phyloP scores from a whole-genome alignment of 352 stramenopile genomes.

The Globisporangium megalacanthum region DNA sequence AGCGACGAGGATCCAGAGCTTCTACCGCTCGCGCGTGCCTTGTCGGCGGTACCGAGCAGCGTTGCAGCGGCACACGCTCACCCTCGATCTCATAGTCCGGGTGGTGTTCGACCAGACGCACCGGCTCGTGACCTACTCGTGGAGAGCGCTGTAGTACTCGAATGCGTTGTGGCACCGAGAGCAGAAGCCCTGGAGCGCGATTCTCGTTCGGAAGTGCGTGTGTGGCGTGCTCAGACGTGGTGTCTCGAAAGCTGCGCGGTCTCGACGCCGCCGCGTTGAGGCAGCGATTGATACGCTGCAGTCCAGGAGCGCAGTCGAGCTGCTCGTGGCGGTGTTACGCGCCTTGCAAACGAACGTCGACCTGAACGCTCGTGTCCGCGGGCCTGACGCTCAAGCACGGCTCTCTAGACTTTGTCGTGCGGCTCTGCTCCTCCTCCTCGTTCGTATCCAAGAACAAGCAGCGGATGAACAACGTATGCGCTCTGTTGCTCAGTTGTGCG shows the following conservation, averaged over 20 bases:
- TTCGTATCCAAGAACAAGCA: slow-evolving; percentile 24
- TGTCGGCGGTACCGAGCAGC: slow-evolving; percentile 34
- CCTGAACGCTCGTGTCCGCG: slow-evolving; percentile 23
- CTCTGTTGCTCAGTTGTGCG: slow-evolving; percentile 6
- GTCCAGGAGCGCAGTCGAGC: slow-evolving; percentile 24
- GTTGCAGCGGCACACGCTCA: slow-evolving; percentile 34
- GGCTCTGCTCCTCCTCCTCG: slow-evolving; percentile 49
- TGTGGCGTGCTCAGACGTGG: slow-evolving; percentile 37
- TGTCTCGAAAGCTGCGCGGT: slow-evolving; percentile 27
- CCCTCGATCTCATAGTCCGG: slow-evolving; percentile 39
- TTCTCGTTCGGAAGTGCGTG: slow-evolving; percentile 39
- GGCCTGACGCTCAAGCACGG: slow-evolving; percentile 30
- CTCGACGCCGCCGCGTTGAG: slow-evolving; percentile 28
- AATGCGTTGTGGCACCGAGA: slow-evolving; percentile 46
- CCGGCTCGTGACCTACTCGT: slow-evolving; percentile 22
- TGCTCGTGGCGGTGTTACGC: slow-evolving; percentile 28
- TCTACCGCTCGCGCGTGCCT: slow-evolving; percentile 22
- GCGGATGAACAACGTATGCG: slow-evolving; percentile 18
- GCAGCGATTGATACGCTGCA: slow-evolving; percentile 25
- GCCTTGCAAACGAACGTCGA: slow-evolving; percentile 26
- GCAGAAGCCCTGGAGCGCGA: slow-evolving; percentile 35
- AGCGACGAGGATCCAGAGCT: slow-evolving; percentile 31
- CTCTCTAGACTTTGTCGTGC: slow-evolving; percentile 33
- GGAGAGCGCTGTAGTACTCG: slow-evolving; percentile 33
- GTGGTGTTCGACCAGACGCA: slow-evolving; percentile 32